phyloP scores from a whole-genome alignment of 352 stramenopile genomes.

The Globisporangium paroecandrum region DNA sequence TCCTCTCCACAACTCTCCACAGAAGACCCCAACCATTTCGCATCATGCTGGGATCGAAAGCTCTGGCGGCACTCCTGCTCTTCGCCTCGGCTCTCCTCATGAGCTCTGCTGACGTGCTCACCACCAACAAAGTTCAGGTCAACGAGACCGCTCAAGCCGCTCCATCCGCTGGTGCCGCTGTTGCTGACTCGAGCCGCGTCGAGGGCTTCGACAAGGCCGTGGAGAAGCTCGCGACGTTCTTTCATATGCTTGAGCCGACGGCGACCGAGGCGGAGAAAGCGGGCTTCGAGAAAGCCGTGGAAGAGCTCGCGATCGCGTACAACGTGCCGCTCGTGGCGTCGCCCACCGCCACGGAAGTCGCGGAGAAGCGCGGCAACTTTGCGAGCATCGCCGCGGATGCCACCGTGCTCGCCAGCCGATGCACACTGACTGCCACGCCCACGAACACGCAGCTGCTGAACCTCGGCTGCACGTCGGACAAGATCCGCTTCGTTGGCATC shows the following conservation, averaged over 20 bases:
- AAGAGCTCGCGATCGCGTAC: constrained; percentile 28
- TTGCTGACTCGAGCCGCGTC: background rate
- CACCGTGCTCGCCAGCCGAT: constrained; percentile 19
- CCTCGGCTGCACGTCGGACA: constrained; percentile 19
- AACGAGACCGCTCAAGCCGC: background rate
- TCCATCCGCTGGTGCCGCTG: no score
- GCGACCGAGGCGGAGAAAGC: constrained; percentile 9
- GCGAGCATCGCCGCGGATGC: constrained; percentile 6
- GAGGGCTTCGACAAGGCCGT: constrained; percentile 16
- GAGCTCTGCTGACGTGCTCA: background rate
- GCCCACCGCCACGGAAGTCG: constrained; percentile 19
- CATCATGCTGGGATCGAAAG: constrained; percentile 10
- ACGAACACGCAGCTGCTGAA: constrained; percentile 14
- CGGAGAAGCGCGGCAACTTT: constrained; percentile 14
- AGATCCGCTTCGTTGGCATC: constrained; percentile 32
- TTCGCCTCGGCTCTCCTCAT: background rate
- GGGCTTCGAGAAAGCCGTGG: constrained; percentile 22
- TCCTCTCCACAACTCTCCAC: background rate
- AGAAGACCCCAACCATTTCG: background rate
- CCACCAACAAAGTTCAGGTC: background rate
- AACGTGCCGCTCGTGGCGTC: constrained; percentile 25
- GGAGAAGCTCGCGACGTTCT: constrained; percentile 18
- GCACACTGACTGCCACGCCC: constrained; percentile 23
- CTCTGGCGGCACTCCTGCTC: constrained; percentile 1
- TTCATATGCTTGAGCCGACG: constrained; percentile 10